Conservation (phyloP, 2,329 filamentous ascomycete genomes). For the Alternaria burnsii region DNA sequence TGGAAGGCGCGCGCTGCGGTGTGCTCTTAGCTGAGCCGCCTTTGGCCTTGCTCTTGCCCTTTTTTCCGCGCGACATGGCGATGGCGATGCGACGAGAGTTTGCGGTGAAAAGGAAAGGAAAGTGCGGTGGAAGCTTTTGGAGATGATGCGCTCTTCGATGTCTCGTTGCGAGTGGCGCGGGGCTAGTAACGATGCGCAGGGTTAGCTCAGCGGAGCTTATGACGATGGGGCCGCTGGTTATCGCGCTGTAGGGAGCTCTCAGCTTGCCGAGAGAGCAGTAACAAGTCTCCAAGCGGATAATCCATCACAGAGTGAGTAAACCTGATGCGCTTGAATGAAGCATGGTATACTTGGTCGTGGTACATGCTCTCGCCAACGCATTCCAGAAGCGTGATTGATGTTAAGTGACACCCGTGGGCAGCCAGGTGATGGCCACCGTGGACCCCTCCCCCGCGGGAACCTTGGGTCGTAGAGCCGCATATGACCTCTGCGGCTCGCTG, state of each 20-base stretch:
- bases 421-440: conserved; percentile 16
- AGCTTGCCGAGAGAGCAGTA: background rate
- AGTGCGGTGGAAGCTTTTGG: conserved; percentile 5
- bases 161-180: conserved; percentile 12
- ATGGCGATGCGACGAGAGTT: background rate
- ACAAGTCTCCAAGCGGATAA: background rate
- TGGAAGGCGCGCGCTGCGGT: conserved; percentile 29
- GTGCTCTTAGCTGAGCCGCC: conserved; percentile 29
- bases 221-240: conserved; percentile 8
- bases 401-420: conserved; percentile 3
- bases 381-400: conserved; percentile 4
- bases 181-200: conserved; percentile 6
- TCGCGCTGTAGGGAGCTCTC: background rate
- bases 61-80: conserved; percentile 39
- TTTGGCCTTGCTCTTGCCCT: conserved; percentile 40
- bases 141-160: conserved; percentile 17
- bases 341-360: background rate
- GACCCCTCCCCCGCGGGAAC: conserved; percentile 12
- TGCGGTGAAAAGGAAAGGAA: background rate
- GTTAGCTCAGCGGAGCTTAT: conserved; percentile 13
- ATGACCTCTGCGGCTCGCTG: conserved; percentile 17
- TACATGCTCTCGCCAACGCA: background rate
- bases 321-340: background rate
- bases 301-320: background rate
- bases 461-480: conserved; percentile 12